Evolutionary conservation across 495 filamentous ascomycete genomes (phyloP), one percentile per base, ranked within the genome.

Genomic region (Platismatia glauca): DNA sequence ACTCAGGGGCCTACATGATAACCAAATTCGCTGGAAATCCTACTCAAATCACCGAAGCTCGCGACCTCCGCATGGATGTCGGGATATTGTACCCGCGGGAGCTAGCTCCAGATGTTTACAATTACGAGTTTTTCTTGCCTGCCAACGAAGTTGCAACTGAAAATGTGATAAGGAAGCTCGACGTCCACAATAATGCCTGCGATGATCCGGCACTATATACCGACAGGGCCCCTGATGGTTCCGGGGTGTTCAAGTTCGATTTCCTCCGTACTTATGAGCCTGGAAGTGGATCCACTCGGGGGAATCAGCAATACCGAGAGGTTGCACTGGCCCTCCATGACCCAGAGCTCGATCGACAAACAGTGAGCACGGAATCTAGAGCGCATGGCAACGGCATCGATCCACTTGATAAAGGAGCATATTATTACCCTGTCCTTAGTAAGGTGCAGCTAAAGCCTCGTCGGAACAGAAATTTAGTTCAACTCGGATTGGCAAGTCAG

Each of bases 11-110:
- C 20, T 97, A 90, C 72, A 84, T 95, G 62, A 83, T 92, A 15
- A 84, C 91, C 74, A 97, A 97, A 66, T 97, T 97, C 75, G 79
- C 81, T 46, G 89, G 86, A 55, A 90, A 93, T 62, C 93, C 94
- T 0, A 81, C 91, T 11, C 74, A 79, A 39, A 71, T 80, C 22
- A 76, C 78, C 15, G 71, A 75, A 31, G 71, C 68, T 53, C 91
- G 93, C 71, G 94, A 97, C 71, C 78, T 79, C 53, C 87, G 95
- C 38, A 83, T 97, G 62, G 89, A 95, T 63, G 82, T 86, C 43
- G 89, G 84, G 62, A 74, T 98, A 48, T 78, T 98, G 58, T 83
- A 84, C 50, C 92, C 92, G 1, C 72, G 79, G 4, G 80, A 82
- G 7, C 67, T 71, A 43, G 61, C 66, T 13, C 72, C 77, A 7